phyloP scores from a whole-genome alignment of 805 yeast genomes.

The Teunomyces cretensis region DNA sequence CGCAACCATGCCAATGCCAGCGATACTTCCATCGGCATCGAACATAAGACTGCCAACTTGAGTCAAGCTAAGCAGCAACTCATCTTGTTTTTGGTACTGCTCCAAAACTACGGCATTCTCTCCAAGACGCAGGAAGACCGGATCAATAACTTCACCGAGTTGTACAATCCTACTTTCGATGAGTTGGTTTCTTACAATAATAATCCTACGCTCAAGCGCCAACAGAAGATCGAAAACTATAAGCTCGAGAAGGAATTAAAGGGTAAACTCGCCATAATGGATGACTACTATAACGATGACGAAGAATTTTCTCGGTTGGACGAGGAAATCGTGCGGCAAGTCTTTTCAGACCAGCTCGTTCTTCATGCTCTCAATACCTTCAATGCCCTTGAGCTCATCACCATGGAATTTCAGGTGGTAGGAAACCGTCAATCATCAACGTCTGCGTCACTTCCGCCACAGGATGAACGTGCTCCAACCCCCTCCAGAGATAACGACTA shows the following conservation, averaged over 20 bases:
- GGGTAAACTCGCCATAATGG: slow-evolving; percentile 41
- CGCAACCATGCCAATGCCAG: slow-evolving; percentile 8
- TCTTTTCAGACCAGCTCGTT: slow-evolving; percentile 56
- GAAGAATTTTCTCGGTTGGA: slow-evolving; percentile 41
- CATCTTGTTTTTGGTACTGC: slow-evolving; percentile 28
- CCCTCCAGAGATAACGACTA: slow-evolving; percentile 23
- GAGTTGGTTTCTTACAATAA: slow-evolving; percentile 23
- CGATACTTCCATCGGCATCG: slow-evolving; percentile 13
- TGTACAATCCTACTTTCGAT: slow-evolving; percentile 41
- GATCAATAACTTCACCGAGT: slow-evolving; percentile 40
- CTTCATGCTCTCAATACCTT: slow-evolving; percentile 55
- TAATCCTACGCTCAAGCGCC: slow-evolving; percentile 52
- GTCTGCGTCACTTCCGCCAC: slow-evolving; percentile 11
- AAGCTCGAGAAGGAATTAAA: slow-evolving; percentile 58
- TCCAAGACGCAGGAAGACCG: slow-evolving; percentile 34
- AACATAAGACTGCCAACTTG: slow-evolving; percentile 27
- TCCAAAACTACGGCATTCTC: slow-evolving; percentile 30
- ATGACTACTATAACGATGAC: slow-evolving; percentile 21
- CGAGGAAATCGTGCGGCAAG: slow-evolving; percentile 61
- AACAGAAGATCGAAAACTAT: slow-evolving; percentile 69
- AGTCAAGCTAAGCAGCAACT: slow-evolving; percentile 38
- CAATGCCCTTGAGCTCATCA: slow-evolving; percentile 52
- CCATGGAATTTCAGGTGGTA: slow-evolving; percentile 70
- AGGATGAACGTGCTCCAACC: slow-evolving; percentile 10
- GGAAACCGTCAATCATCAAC: slow-evolving; percentile 28